Conservation (phyloP, 352 stramenopile species). For the Pythium volutum region DNA sequence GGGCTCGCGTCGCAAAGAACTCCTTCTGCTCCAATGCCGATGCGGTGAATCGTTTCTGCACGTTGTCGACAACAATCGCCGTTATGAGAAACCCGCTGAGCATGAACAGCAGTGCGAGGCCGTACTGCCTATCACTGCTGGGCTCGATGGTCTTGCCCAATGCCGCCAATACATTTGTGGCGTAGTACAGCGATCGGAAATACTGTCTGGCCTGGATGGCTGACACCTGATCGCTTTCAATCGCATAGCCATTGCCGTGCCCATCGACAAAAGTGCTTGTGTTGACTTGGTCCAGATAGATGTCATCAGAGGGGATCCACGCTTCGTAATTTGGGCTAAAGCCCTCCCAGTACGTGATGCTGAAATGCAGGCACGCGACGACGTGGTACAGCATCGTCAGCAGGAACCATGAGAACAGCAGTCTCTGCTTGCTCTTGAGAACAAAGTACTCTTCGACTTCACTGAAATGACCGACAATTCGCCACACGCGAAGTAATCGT, state of each 20-base stretch:
- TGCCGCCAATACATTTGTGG: conserved; percentile 51
- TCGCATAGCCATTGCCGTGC: conserved; percentile 25
- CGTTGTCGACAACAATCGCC: conserved; percentile 67
- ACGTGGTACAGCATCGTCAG: conserved; percentile 59
- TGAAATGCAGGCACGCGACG: conserved; percentile 60
- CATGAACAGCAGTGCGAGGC: conserved; percentile 58
- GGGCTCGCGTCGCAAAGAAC: conserved; percentile 54
- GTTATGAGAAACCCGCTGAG: conserved; percentile 75
- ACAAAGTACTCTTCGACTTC: conserved; percentile 48
- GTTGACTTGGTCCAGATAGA: conserved; percentile 39
- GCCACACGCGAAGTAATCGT: conserved; percentile 38
- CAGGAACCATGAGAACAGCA: conserved; percentile 47
- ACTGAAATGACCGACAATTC: conserved; percentile 33
- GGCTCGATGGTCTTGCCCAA: conserved; percentile 52
- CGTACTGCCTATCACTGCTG: conserved; percentile 46
- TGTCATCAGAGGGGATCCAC: conserved; percentile 52
- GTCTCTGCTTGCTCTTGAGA: conserved; percentile 42
- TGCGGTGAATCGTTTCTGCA: conserved; percentile 73
- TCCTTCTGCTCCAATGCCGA: conserved; percentile 75
- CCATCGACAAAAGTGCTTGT: conserved; percentile 30
- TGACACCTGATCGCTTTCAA: conserved; percentile 24
- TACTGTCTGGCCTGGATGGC: conserved; percentile 54
- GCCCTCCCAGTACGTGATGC: conserved; percentile 52
- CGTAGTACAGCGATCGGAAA: conserved; percentile 64
- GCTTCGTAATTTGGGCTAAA: conserved; percentile 38